Evolutionary conservation across 805 yeast genomes (phyloP), one percentile per base, ranked within the genome.

Genomic region (Pichia californica): DNA sequence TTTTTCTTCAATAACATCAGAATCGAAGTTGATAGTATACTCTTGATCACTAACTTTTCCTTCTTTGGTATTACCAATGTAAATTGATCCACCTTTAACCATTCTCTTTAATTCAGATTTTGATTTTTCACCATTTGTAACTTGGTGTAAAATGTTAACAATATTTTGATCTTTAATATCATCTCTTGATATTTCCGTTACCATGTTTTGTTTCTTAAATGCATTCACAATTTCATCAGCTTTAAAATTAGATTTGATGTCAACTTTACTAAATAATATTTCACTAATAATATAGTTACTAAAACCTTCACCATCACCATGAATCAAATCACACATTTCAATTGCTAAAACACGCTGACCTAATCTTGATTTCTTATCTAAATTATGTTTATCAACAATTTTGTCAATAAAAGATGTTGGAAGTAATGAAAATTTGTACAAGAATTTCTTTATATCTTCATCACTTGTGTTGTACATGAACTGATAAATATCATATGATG

Each of bases 271-370:
- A 61, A 79, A 88, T 31, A 88, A 58, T 41, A 84, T 73, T 6
- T 80, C 73, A 14, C 95, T 81, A 14, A 86, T 73, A 19, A 73
- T 66, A 18, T 77, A 76, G 52, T 93, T 85, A 31, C 77, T 74
- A 21, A 73, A 69, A 3, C 96, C 89, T 9, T 73, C 71, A 4
- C 88, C 91, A 8, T 69, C 70, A 0, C 98, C 98, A 62, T 89
- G 96, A 33, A 93, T 71, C 54, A 93, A 69, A 54, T 88, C 95
- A 7, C 91, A 83, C 37, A 89, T 84, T 57, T 91, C 96, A 29
- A 76, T 64, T 0, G 98, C 98, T 26, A 93, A 70, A 0, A 80
- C 59, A 36, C 77, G 70, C 63, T 93, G 98, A 0, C 89, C 97
- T 13, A 69, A 51, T 43, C 96, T 72, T 25, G 64, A 51, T 2